Evolutionary conservation across 2,329 filamentous ascomycete genomes (phyloP).

Genomic region (Rutstroemia sp.): DNA sequence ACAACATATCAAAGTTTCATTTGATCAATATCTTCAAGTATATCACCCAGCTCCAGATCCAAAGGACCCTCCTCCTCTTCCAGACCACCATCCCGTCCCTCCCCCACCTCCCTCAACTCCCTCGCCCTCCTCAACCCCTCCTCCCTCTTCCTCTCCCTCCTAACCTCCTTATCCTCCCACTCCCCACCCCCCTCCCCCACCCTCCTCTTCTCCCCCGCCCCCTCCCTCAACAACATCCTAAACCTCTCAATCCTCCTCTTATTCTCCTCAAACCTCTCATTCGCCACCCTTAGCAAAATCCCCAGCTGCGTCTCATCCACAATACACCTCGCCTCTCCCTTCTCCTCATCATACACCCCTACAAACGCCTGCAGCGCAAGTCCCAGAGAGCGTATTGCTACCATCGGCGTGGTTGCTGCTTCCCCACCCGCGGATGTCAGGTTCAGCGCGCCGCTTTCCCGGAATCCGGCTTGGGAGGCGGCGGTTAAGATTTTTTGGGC

Average conservation of each 20-base stretch:
- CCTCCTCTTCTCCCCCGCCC: constrained; percentile 16
- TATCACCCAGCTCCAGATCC: background rate
- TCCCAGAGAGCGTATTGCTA: constrained; percentile 79
- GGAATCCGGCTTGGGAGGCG: constrained; percentile 75
- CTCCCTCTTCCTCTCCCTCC: constrained; percentile 47
- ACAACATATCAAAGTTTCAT: constrained; percentile 1
- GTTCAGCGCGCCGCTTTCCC: constrained; percentile 80
- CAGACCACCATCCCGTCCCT: background rate
- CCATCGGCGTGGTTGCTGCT: constrained; percentile 52
- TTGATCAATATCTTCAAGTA: background rate
- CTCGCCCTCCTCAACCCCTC: constrained; percentile 48
- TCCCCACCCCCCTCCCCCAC: constrained; percentile 33
- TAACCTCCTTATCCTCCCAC: constrained; percentile 48
- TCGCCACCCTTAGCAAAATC: constrained; percentile 61
- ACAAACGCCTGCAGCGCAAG: constrained; percentile 76
- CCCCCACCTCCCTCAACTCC: constrained; percentile 9
- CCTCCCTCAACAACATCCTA: constrained; percentile 33
- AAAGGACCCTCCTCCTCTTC: background rate
- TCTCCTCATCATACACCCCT: constrained; percentile 41
- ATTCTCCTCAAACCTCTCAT: constrained; percentile 68
- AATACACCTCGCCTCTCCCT: constrained; percentile 37
- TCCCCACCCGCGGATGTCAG: constrained; percentile 34
- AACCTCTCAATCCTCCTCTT: constrained; percentile 60
- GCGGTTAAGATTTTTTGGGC: constrained; percentile 70
- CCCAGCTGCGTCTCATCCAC: constrained; percentile 62